Evolutionary conservation across 106 monocot species (phyloP), one percentile per base, ranked within the genome.

Genomic region (Xerophyta viscosa): DNA sequence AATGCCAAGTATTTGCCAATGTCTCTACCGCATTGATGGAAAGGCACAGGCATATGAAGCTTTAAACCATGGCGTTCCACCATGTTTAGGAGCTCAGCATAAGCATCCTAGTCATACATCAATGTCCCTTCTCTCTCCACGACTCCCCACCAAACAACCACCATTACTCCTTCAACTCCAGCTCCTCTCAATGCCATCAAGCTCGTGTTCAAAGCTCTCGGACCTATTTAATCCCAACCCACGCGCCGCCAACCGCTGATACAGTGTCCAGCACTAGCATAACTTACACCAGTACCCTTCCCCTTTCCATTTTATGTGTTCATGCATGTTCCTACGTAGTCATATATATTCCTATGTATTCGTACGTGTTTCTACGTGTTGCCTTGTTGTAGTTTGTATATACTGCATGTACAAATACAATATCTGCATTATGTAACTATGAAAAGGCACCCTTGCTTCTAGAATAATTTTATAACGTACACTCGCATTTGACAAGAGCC

Each of bases 101-200:
- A 91, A 0, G 61, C 81, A 48, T 81, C 72, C 91, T 85, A 91
- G 42, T 76, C 58, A n/a, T 91, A 91, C 9, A 30, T 55, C 56
- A 57, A n/a, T 0, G 91, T 78, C 18, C 86, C 81, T 0, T 81
- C 91, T 69, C 46, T 61, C 72, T 91, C 91, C 21, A 82, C 91
- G 53, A 85, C 24, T 6, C 91, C 90, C 90, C 90, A 91, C 91
- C 91, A 91, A 57, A 81, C 84, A 41, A 85, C 91, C 50, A 81
- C 84, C 85, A 91, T 91, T 37, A 91, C 81, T 33, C 91, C 91
- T 42, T 81, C 78, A 62, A 82, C 81, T 4, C 86, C 91, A 4
- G 81, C 91, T 52, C 72, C 65, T 52, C 57, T 46, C 64, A 91
- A 47, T 29, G 91, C 86, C 75, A 69, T 69, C 72, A 91, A 37